A percentile compares a stretch with the other conserved stretches of the same genome.
Evolutionary conservation across 352 stramenopile genomes (phyloP).

Genomic region (Phytophthora quininea): DNA sequence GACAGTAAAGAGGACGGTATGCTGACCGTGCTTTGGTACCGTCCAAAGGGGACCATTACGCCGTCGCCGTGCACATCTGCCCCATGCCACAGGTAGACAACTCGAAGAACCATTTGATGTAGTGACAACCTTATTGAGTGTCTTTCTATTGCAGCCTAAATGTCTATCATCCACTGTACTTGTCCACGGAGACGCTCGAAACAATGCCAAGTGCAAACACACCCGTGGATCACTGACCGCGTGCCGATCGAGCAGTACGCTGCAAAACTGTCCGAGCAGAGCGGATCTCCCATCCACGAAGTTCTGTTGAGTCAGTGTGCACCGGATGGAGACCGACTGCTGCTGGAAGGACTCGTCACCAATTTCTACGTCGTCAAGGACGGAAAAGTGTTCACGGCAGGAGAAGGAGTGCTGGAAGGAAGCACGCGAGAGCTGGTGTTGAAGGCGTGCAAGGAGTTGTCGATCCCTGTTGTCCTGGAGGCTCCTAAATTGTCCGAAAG

Average conservation of each 20-base stretch:
- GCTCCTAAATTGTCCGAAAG: slow-evolving; percentile 59
- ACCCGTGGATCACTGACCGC: slow-evolving; percentile 70
- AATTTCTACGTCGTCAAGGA: slow-evolving; percentile 82
- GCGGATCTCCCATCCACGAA: slow-evolving; percentile 52
- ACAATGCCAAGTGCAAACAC: slow-evolving; percentile 69
- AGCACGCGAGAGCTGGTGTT: slow-evolving; percentile 74
- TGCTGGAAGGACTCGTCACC: slow-evolving; percentile 79
- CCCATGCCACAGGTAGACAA: slow-evolving; percentile 47
- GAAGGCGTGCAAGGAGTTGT: slow-evolving; percentile 55
- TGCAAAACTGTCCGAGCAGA: slow-evolving; percentile 19
- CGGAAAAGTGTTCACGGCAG: slow-evolving; percentile 53
- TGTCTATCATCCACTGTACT: slow-evolving; percentile 48
- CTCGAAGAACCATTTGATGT: not conserved
- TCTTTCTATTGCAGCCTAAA: slow-evolving; percentile 26
- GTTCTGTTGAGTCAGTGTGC: slow-evolving; percentile 49
- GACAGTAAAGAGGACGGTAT: slow-evolving; percentile 47
- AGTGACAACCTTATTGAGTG: not conserved
- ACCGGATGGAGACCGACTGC: slow-evolving; percentile 26
- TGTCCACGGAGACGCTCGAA: slow-evolving; percentile 49
- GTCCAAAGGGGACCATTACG: slow-evolving; percentile 21
- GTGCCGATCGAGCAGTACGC: slow-evolving; percentile 49
- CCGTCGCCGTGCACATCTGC: slow-evolving; percentile 58
- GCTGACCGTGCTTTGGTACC: slow-evolving; percentile 71
- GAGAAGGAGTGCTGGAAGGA: slow-evolving; percentile 50
- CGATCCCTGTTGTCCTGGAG: slow-evolving; percentile 61